Base-by-base conservation (phyloP, 2,329 filamentous ascomycete genomes). In the Microdochium nivale region DNA sequence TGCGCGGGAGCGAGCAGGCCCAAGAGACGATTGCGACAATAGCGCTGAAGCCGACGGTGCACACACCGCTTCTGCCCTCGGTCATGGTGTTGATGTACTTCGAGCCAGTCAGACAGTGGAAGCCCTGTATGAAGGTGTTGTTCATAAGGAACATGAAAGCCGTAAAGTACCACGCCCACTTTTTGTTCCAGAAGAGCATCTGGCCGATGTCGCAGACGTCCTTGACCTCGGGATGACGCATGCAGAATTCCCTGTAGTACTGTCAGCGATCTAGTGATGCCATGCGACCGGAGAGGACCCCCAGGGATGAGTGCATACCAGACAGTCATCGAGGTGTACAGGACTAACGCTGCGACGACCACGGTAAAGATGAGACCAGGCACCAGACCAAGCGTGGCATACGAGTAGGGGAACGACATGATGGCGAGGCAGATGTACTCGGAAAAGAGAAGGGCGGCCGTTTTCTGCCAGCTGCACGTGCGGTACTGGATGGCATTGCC, bases 161-260 rank as follows among this genome's bases (percentile, higher is more conserved):
- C 0, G 81, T 84, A 27, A 72, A 74, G 66, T 77, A 84, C 81
- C 81, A 84, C 2, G 79, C 81, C 80, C 86, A 88, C 54, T 79
- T 82, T 67, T 88, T 84, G 57, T 86, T 85, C 84, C 87, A 95
- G 70, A 95, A 96, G 23, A 96, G 80, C 79, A 91, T 91, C 68
- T 96, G 89, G n/a, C 90, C 91, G 64, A 96, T 88, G 65, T 96
- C 91, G 65, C 90, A 96, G 14, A 96, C 88, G 71, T 96, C 91
- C 59, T 90, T 84, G 54, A 95, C 84, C 66, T 96, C 89, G 1
- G 91, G 91, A 63, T 96, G 90, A 48, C 90, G 83, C 53, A 96
- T 72, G 65, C 91, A 96, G 62, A 96, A 96, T 66, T 91, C 83
- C 90, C 40, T 44, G 40, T 7, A 21, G 9, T n/a, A 21, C 16